phyloP scores from a whole-genome alignment of 169 alveolate species.

The Miamiensis avidus region DNA sequence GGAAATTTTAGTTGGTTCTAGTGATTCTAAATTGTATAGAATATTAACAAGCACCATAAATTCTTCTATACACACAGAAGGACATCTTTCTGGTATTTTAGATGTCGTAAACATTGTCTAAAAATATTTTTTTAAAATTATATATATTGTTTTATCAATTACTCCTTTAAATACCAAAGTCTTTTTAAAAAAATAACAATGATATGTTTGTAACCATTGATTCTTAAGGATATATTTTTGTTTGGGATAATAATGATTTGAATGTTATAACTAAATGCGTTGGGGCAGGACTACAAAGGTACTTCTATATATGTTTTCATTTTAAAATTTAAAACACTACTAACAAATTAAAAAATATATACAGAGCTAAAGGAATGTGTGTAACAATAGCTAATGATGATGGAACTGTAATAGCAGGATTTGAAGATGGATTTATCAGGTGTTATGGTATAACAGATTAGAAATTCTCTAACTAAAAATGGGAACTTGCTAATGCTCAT shows the following conservation, averaged over 20 bases:
- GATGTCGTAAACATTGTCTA: conserved; percentile 38
- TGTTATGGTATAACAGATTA: conserved; percentile 32
- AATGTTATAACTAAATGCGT: conserved; percentile 42
- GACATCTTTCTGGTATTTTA: conserved; percentile 69
- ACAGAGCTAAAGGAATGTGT: conserved; percentile 60
- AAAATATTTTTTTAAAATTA: too few species aligned
- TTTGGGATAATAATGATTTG: conserved; percentile 61
- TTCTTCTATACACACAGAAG: conserved; percentile 76
- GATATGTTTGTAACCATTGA: conserved; percentile 78
- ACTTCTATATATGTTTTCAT: conserved; percentile 18
- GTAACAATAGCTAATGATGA: conserved; percentile 62
- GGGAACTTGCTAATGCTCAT: conserved; percentile 84
- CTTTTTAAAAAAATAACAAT: conserved; percentile 49
- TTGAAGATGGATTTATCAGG: conserved; percentile 80
- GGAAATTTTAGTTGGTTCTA: conserved; percentile 70
- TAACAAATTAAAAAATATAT: neutral
- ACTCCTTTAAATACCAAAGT: neutral
- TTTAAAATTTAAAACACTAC: conserved; percentile 26
- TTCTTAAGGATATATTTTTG: conserved; percentile 61
- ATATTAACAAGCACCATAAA: conserved; percentile 61
- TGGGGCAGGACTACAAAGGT: conserved; percentile 23
- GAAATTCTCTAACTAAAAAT: conserved; percentile 32
- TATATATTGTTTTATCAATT: too few species aligned
- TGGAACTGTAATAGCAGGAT: conserved; percentile 66
- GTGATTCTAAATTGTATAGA: conserved; percentile 70